Base-by-base conservation (phyloP, 805 yeast genomes). In the Pichia membranifaciens region DNA sequence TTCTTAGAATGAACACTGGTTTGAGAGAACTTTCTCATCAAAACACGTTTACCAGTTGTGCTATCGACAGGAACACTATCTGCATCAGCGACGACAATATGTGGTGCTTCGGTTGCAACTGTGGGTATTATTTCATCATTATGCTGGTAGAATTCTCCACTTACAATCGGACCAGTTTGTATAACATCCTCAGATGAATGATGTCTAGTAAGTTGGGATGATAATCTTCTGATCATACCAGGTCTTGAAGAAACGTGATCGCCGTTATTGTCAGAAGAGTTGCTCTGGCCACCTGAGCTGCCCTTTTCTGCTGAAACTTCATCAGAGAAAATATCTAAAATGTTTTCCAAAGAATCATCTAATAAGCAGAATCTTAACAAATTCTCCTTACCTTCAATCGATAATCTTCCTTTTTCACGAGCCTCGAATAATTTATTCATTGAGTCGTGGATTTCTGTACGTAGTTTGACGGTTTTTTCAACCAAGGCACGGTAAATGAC, bases 61-160 rank as follows among this genome's bases (percentile, higher is more conserved):
- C 78, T 73, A 66, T 85, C 91, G 43, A 84, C 72, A 1, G 86
- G 79, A 38, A 75, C 76, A 10, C 75, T 72, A 38, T 75, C 73
- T 1, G 82, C 73, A 50, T 84, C 90, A 15, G 79, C 71, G 3
- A 84, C 90, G 64, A 84, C 87, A 57, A 78, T 77, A 65, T 84
- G 91, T 4, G 90, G 90, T 45, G 70, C 47, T 34, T 51, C 54
- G 8, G 45, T 44, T 13, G 49, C 41, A 22, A 39, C 40, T 12
- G 41, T 33, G n/a, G 44, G 35, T 2, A 29, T 36, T 18, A 23
- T 32, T 5, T 47, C 49, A 17, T 48, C 51, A 13, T 6, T 40
- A 32, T 47, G 49, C 36, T 48, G 52, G 48, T 51, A 44, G 31
- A 61, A 60, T 17, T 60, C 55, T 5, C 78, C 76, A 3, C 76